phyloP scores from a whole-genome alignment of 2,329 filamentous ascomycete species.

The Cytospora piceicola region DNA sequence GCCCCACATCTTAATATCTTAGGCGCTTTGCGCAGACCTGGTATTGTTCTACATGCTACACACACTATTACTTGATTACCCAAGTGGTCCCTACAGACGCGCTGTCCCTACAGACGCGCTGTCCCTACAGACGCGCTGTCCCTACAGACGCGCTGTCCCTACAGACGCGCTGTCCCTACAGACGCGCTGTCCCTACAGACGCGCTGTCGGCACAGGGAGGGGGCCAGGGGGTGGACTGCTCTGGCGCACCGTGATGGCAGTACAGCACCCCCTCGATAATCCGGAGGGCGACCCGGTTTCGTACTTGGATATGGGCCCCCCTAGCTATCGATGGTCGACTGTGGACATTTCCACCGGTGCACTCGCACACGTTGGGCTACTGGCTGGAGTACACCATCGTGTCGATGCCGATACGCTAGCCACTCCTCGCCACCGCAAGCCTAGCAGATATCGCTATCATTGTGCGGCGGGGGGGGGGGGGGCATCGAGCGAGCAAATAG shows the following conservation, averaged over 20 bases:
- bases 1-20: too few species aligned
- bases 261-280: slow-evolving; percentile 17
- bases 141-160: too few species aligned
- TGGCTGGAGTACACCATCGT: slow-evolving; percentile 44
- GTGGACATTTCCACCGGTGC: slow-evolving; percentile 41
- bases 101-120: too few species aligned
- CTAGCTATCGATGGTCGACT: slow-evolving; percentile 44
- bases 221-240: too few species aligned
- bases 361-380: slow-evolving; percentile 44
- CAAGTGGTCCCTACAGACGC: too few species aligned
- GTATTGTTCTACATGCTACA: too few species aligned
- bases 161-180: too few species aligned
- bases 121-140: too few species aligned
- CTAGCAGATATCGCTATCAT: slow-evolving; percentile 41
- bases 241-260: slow-evolving; percentile 30
- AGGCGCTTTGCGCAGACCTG: too few species aligned
- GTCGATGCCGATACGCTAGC: slow-evolving; percentile 36
- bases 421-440: slow-evolving; percentile 37
- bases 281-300: slow-evolving; percentile 38
- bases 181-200: too few species aligned
- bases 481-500: slow-evolving; percentile 38
- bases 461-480: too few species aligned
- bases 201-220: slow-evolving; percentile 26
- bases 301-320: slow-evolving; percentile 43
- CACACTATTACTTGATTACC: too few species aligned